Conservation (phyloP, 805 yeast species). For the Ogataea pilisensis region DNA sequence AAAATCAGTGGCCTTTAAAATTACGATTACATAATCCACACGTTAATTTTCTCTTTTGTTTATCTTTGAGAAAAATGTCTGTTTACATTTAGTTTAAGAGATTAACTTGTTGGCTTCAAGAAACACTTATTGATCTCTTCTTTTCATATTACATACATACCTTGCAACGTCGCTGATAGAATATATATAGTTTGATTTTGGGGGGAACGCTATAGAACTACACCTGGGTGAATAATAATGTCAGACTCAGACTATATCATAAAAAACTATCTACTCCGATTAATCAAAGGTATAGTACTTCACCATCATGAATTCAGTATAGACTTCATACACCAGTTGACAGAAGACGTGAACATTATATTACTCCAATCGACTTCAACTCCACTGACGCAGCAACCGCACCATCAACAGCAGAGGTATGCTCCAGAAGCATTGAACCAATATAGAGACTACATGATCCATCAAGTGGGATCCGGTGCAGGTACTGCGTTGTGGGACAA, state of each 20-base stretch:
- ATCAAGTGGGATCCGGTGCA: slow-evolving; percentile 4
- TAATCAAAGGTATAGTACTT: slow-evolving; percentile 13
- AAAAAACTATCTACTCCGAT: slow-evolving; percentile 17
- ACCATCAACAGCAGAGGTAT: slow-evolving; percentile 1
- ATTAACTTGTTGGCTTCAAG: too few species aligned
- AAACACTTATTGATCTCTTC: too few species aligned
- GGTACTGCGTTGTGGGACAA: slow-evolving; percentile 13
- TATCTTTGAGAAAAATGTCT: too few species aligned
- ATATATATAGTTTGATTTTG: too few species aligned
- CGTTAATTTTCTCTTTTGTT: too few species aligned
- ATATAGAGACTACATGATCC: slow-evolving; percentile 8
- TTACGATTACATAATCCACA: too few species aligned
- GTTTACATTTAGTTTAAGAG: too few species aligned
- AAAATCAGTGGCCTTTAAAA: too few species aligned
- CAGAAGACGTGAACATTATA: slow-evolving; percentile 11
- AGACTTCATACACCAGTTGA: slow-evolving; percentile 8
- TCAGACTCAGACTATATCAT: slow-evolving; percentile 21
- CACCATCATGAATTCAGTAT: slow-evolving; percentile 11
- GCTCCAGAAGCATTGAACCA: slow-evolving; percentile 4
- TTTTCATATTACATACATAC: too few species aligned
- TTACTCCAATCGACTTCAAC: slow-evolving; percentile 10
- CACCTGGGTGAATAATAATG: not conserved
- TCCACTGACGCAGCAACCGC: too few species aligned
- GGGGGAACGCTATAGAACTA: too few species aligned
- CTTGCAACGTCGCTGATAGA: too few species aligned